phyloP scores from a whole-genome alignment of 768 basidiomycete species.

The Boletus reticuloceps region DNA sequence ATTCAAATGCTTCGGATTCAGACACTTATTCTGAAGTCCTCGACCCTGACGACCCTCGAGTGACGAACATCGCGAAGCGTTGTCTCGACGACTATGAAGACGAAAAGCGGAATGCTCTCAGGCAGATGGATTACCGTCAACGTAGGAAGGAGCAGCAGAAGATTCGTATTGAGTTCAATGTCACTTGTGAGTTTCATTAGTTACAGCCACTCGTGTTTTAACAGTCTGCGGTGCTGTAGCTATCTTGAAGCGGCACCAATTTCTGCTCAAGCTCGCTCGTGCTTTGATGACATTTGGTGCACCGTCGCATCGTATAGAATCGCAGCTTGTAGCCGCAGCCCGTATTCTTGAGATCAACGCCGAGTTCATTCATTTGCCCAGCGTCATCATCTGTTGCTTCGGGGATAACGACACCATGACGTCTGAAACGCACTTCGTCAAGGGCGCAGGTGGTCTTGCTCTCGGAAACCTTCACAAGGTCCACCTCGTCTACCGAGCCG shows the following conservation, averaged over 20 bases:
- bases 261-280: conserved; percentile 81
- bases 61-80: conserved; percentile 54
- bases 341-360: conserved; percentile 88
- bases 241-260: conserved; percentile 77
- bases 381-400: conserved; percentile 83
- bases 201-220: not conserved
- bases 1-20: conserved; percentile 44
- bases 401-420: conserved; percentile 88
- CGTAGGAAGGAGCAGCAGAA: conserved; percentile 64
- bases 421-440: conserved; percentile 87
- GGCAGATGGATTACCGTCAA: conserved; percentile 64
- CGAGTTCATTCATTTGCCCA: conserved; percentile 85
- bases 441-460: conserved; percentile 71
- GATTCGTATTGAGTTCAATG: conserved; percentile 71
- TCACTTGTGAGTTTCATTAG: conserved; percentile 52
- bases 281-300: conserved; percentile 91
- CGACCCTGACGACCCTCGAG: conserved; percentile 71
- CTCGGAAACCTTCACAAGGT: conserved; percentile 84
- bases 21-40: conserved; percentile 48
- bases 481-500: conserved; percentile 79
- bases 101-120: conserved; percentile 56
- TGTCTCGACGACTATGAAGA: conserved; percentile 60
- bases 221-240: conserved; percentile 40
- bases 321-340: conserved; percentile 85
- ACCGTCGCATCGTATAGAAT: conserved; percentile 91